Base-by-base conservation (phyloP, 352 stramenopile species). In the Pythium graminicola region DNA sequence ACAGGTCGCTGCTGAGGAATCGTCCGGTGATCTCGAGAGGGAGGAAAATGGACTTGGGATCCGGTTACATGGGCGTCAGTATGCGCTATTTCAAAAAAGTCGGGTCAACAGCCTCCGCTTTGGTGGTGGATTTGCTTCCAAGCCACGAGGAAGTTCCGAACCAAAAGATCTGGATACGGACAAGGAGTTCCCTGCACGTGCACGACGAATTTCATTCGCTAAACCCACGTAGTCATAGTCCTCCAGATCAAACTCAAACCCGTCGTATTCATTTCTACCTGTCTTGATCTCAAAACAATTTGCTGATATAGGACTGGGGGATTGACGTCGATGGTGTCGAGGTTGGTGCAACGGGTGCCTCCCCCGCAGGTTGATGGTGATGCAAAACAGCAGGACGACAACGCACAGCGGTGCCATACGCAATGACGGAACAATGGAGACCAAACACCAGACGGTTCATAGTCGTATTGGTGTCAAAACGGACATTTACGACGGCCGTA, bases 381-480 rank as follows among this genome's bases (percentile, higher is more conserved):
- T 33, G 53, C 27, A 43, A 20, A 27, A 43, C n/a, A 16, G 68
- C 40, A 2, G 73, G 69, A 24, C 73, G 72, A 45, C 78, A 89
- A 23, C 67, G 69, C 52, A 91, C 81, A 3, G 81, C 81, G 1
- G 81, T 91, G 28, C 81, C 81, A 54, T 91, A 91, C 53, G 77
- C 85, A 20, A 89, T 75, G 13, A 87, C 74, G 3, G 77, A 86
- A 62, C 78, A 89, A 61, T 91, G 81, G 55, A 91, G 70, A 9
- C 81, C 81, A 43, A 91, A 91, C 36, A 91, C 76, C 41, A 91
- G 72, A 35, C 81, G 78, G 44, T 91, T 91, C 81, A 91, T 91
- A 11, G 81, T 89, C 63, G 76, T 87, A 62, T 86, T 91, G 35
- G 78, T 84, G 61, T 89, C 78, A 56, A 91, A 89, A 40, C 79